A percentile compares a stretch with the other conserved stretches of the same genome.
These are phyloP conservation scores for Boletus rex-veris DNA, from an alignment of 768 basidiomycete genomes.

Conservation along the genomic window DNA sequence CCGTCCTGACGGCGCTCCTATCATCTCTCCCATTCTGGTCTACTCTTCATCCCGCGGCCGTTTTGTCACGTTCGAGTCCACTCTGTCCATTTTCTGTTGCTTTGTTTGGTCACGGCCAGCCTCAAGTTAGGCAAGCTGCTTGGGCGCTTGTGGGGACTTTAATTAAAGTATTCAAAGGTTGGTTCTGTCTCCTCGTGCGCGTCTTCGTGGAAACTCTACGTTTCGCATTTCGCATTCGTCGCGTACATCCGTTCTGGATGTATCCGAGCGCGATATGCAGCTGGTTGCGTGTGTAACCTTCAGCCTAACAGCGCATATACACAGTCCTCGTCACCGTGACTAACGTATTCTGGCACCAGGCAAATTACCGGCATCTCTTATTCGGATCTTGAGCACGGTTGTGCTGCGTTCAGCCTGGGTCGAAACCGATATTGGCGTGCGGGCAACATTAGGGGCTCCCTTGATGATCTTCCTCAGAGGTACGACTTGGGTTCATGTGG, in stretches of 20 bases:
- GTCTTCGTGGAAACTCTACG: not conserved
- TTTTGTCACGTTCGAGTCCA: slow-evolving; percentile 31
- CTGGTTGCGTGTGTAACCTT: not conserved
- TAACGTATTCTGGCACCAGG: slow-evolving; percentile 14
- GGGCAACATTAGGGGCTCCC: slow-evolving; percentile 64
- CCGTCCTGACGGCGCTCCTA: slow-evolving; percentile 6
- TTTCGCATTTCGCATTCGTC: not conserved
- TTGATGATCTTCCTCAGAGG: slow-evolving; percentile 71
- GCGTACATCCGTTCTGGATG: not conserved
- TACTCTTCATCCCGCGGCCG: slow-evolving; percentile 46
- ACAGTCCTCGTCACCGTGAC: slow-evolving; percentile 5
- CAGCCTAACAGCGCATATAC: not conserved
- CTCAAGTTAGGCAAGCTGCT: slow-evolving; percentile 65
- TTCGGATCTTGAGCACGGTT: slow-evolving; percentile 51
- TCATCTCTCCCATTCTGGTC: slow-evolving; percentile 54
- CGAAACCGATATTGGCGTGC: slow-evolving; percentile 70
- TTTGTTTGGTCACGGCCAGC: slow-evolving; percentile 60
- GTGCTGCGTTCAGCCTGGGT: slow-evolving; percentile 66
- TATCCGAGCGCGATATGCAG: not conserved
- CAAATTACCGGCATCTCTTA: slow-evolving; percentile 24
- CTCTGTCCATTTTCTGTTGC: slow-evolving; percentile 12
- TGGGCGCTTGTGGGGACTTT: slow-evolving; percentile 57
- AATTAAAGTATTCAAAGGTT: slow-evolving; percentile 46
- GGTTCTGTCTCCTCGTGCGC: not conserved
- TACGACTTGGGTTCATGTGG: slow-evolving; percentile 22